Evolutionary conservation across 345 rosid species (phyloP).

Genomic region (Mallotus nudiflorus): DNA sequence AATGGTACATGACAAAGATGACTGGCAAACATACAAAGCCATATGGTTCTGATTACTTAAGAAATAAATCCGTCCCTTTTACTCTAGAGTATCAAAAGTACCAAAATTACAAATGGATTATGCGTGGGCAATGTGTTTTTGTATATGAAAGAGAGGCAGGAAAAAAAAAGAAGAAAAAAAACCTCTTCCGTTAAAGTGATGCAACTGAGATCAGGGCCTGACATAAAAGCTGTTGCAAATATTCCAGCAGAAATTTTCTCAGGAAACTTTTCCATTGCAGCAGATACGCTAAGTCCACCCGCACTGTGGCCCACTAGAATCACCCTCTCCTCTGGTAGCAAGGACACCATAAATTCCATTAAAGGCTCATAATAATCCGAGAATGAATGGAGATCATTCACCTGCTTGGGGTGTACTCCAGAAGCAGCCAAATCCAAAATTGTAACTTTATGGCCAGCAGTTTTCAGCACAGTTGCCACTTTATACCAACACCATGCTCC

Average conservation of each 20-base stretch:
- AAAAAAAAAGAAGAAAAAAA: not conserved
- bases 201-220: conserved; percentile 34
- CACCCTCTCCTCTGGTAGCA: conserved; percentile 37
- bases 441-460: conserved; percentile 32
- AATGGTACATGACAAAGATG: not conserved
- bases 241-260: conserved; percentile 35
- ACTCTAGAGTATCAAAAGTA: not conserved
- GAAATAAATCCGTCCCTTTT: not conserved
- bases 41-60: not conserved
- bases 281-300: conserved; percentile 36
- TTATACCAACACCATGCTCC: conserved; percentile 48
- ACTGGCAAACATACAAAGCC: not conserved
- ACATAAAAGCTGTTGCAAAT: conserved; percentile 36
- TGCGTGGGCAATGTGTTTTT: not conserved
- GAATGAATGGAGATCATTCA: conserved; percentile 23
- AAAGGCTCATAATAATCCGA: conserved; percentile 38
- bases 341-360: conserved; percentile 31
- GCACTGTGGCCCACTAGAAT: conserved; percentile 43
- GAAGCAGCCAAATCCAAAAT: conserved; percentile 37
- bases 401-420: conserved; percentile 30
- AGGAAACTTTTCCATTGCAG: conserved; percentile 48
- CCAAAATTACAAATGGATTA: too few species aligned
- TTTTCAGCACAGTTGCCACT: conserved; percentile 24
- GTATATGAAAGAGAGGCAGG: not conserved
- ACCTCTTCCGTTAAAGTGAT: conserved; percentile 39